Evolutionary conservation across 2,329 filamentous ascomycete species (phyloP).

Genomic region (Sclerotinia sclerotiorum): DNA sequence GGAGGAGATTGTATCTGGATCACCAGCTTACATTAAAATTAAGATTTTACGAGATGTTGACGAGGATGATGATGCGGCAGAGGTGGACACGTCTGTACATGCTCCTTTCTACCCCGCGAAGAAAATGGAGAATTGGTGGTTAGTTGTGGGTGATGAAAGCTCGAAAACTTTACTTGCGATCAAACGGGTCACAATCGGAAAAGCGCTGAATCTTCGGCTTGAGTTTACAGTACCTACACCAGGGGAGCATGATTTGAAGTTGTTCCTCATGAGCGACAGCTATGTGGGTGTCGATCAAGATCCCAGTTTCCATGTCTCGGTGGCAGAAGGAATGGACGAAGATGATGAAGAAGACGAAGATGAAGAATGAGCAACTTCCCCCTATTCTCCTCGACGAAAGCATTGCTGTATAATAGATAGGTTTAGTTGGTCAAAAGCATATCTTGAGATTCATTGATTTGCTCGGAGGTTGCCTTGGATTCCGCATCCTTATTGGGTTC

Average conservation of each 20-base stretch:
- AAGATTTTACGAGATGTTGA: slow-evolving; percentile 80
- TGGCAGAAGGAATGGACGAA: slow-evolving; percentile 91
- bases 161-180: slow-evolving; percentile 86
- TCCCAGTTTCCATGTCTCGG: slow-evolving; percentile 79
- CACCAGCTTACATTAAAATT: slow-evolving; percentile 79
- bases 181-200: slow-evolving; percentile 87
- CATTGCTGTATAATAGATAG: slow-evolving; percentile 40
- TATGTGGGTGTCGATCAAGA: slow-evolving; percentile 98
- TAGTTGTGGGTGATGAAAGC: slow-evolving; percentile 90
- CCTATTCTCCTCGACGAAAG: slow-evolving; percentile 27
- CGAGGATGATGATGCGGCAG: slow-evolving; percentile 65
- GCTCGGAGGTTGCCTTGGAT: slow-evolving; percentile 25
- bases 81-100: slow-evolving; percentile 81
- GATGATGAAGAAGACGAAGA: slow-evolving; percentile 63
- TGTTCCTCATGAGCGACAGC: slow-evolving; percentile 95
- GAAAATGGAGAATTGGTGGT: slow-evolving; percentile 99
- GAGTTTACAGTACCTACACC: slow-evolving; percentile 85
- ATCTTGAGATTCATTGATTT: slow-evolving; percentile 25
- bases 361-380: slow-evolving; percentile 30
- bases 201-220: slow-evolving; percentile 73
- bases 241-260: slow-evolving; percentile 82
- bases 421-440: slow-evolving; percentile 34
- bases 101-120: slow-evolving; percentile 89
- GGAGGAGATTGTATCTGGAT: slow-evolving; percentile 75
- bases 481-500: slow-evolving; percentile 29